Base-by-base conservation (phyloP, 2,329 filamentous ascomycete genomes). In the Blumeriella jaapii region DNA sequence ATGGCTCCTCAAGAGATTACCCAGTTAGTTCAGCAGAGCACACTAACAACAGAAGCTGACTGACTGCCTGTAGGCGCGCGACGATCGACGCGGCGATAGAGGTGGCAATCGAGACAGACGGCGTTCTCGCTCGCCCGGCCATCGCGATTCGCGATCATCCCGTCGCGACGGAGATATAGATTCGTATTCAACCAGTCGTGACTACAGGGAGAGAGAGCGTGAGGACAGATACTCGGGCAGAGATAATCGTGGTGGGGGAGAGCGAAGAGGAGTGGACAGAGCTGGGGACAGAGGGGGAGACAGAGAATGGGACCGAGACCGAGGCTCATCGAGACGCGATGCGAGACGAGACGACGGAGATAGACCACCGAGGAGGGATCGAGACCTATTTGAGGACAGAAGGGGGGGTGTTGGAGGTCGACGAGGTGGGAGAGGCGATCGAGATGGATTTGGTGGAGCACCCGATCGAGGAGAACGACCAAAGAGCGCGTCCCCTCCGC, bases 101-200 rank as follows among this genome's bases (percentile, higher is more conserved):
- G 63, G 65, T 33, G 55, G 59, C 47, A 62, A 69, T 40, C 38
- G 68, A 45, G 74, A 75, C 36, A 70, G 79, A 53, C 72, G 86
- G 61, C 81, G 89, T 46, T 94, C 87, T 42, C 78, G 89, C 56
- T 96, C 89, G 12, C 87, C 87, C 39, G 78, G 82, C 51, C 77
- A 83, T 55, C 70, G 73, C 53, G 33, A 35, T 18, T 71, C 78
- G 39, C 67, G 78, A 44, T 61, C 67, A 38, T 64, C 68, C 48
- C 77, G 83, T 50, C 81, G 81, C 49, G 81, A 91, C 33, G 74
- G 71, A 36, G 79, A 83, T 49, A 70, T 75, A 58, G 86, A 95
- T 60, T 78, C 82, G 38, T 96, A 96, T 62, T 93, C 87, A 13
- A 86, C 83, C 5, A 94, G 86, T 61, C 81, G 89, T 49, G 87